Percentiles rank a stretch among this genome's conserved stretches.
phyloP scores from a whole-genome alignment of 768 basidiomycete species.

The Pleurotus platypus region DNA sequence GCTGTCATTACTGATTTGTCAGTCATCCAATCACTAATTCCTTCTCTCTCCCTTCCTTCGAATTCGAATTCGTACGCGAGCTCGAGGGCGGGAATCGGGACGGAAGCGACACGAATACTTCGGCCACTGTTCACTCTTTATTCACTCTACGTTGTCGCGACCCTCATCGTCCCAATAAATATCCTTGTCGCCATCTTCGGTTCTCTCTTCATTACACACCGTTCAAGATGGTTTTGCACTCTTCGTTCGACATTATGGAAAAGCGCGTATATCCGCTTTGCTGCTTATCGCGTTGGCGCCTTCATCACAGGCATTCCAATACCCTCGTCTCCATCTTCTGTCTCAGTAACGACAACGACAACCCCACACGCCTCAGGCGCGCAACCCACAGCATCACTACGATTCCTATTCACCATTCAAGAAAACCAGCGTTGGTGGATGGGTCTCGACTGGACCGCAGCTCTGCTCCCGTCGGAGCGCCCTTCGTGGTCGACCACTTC shows the following conservation, averaged over 20 bases:
- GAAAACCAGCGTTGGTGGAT: conserved; percentile 99
- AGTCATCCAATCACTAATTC: conserved; percentile 58
- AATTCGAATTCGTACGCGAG: conserved; percentile 16
- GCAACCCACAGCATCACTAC: conserved; percentile 41
- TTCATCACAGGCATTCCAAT: conserved; percentile 45
- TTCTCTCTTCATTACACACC: conserved; percentile 54
- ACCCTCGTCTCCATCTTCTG: conserved; percentile 27
- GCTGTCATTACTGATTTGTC: conserved; percentile 61
- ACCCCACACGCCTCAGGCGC: conserved; percentile 13
- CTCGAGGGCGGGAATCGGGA: no score
- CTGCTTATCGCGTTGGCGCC: conserved; percentile 47
- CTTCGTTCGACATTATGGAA: conserved; percentile 55
- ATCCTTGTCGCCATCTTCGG: conserved; percentile 59
- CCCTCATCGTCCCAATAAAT: conserved; percentile 58
- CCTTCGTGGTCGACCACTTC: conserved; percentile 77
- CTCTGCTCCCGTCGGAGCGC: conserved; percentile 83
- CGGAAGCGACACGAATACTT: conserved; percentile 17
- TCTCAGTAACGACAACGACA: conserved; percentile 28
- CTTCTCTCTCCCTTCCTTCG: conserved; percentile 29
- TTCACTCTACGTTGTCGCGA: conserved; percentile 63
- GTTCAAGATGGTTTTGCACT: conserved; percentile 63
- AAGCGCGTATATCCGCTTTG: conserved; percentile 68
- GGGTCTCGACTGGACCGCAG: conserved; percentile 94
- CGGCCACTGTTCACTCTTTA: conserved; percentile 57
- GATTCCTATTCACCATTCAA: conserved; percentile 86